Base-by-base conservation (phyloP, 1,284 basidiomycete genomes). In the Cutaneotrichosporon dermatis region DNA sequence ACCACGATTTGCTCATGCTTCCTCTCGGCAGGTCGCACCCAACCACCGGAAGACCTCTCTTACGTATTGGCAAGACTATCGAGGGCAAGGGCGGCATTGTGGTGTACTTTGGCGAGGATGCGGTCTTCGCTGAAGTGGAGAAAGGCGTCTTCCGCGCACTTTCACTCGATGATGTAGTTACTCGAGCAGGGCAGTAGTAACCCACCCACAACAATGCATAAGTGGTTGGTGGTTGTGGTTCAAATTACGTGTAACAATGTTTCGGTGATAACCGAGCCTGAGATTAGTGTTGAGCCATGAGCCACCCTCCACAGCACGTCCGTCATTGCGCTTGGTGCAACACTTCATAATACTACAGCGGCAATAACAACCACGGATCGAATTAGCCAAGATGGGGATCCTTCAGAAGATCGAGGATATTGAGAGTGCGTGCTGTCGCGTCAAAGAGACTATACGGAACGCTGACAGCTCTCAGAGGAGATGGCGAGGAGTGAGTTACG, bases 391-490 rank as follows among this genome's bases (percentile, higher is more conserved):
- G 36, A 94, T 93, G 91, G 91, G 91, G 72, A 85, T 94, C 71
- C 82, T 92, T 66, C 91, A 94, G 80, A 94, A 94, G 90, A 93
- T 94, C 66, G 92, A 92, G 77, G 90, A 90, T 75, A 93, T 94
- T 66, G 90, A 95, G 83, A 89, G 90, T 91, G 73, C 80, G 85
- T 72, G 2, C 15, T 35, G 7, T 37, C 7, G 39, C 33, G n/a
- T 3, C 5, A 12, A 2, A 44, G 16, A 51, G 48, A 56, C 16
- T 16, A 57, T 39, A 4, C 57, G 33, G 12, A 40, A 40, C 35
- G 46, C 46, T 49, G 46, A 49, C 46, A 7, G 34, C 39, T n/a
- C 51, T 45, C 75, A 93, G 91, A 92, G 86, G 91, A 94, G 84
- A 94, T 95, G 91, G 88, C 90, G 63, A 84, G 90, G 79, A 92